Conservation (phyloP, 2,329 filamentous ascomycete species). For the Pseudogymnoascus pannorum region DNA sequence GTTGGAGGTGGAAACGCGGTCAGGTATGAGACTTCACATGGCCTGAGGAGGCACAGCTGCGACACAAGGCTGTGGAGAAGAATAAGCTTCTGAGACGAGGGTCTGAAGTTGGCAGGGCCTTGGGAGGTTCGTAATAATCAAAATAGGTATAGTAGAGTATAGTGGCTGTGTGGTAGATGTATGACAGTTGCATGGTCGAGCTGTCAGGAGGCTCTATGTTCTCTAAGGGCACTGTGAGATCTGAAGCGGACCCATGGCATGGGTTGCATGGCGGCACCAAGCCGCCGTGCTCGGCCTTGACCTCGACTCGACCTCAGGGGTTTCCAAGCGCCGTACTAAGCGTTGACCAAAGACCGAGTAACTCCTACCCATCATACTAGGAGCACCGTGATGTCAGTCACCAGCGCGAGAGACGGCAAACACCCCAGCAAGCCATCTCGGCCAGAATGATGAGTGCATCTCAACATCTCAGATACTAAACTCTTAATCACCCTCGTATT, state of each 20-base stretch:
- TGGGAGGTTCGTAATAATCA: neutral
- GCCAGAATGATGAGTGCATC: neutral
- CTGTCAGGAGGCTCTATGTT: conserved; percentile 2
- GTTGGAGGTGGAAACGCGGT: conserved; percentile 1
- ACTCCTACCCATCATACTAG: neutral
- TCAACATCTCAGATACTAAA: neutral
- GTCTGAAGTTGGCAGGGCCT: neutral
- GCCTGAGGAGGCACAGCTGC: neutral
- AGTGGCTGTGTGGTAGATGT: neutral
- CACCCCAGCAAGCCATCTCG: neutral
- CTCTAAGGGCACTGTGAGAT: neutral
- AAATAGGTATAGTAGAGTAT: neutral
- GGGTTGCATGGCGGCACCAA: conserved; percentile 21
- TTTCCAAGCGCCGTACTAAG: conserved; percentile 23
- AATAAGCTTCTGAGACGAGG: conserved; percentile 8
- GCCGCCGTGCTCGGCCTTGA: conserved; percentile 48
- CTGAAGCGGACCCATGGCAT: neutral
- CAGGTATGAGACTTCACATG: conserved; percentile 2
- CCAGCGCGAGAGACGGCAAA: neutral
- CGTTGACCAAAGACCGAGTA: neutral
- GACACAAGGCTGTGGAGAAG: conserved; percentile 2
- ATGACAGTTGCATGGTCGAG: neutral
- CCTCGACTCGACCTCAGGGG: conserved; percentile 56
- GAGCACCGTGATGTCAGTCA: neutral
- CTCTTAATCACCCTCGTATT: conserved; percentile 12